Evolutionary conservation across 192 early-diverging fungal genomes (phyloP).

Genomic region (Polychytrium aggregatum): DNA sequence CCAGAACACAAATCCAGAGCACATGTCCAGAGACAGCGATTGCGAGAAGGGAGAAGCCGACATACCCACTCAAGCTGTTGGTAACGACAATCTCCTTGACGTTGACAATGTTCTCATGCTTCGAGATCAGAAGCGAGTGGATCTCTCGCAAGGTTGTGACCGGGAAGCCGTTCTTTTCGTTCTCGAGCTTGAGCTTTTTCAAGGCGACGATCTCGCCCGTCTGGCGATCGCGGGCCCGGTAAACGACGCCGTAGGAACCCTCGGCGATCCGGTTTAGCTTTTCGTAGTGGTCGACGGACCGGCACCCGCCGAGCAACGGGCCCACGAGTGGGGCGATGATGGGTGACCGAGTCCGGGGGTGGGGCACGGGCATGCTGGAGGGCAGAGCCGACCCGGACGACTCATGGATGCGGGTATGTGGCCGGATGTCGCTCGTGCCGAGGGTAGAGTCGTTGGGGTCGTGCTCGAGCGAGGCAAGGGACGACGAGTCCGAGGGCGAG

Average conservation of each 20-base stretch:
- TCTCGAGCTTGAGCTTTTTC: conserved; percentile 64
- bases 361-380: too few species aligned
- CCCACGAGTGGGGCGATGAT: conserved; percentile 14
- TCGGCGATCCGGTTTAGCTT: conserved; percentile 94
- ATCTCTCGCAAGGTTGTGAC: conserved; percentile 75
- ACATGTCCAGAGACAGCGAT: conserved; percentile 1
- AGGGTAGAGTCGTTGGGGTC: too few species aligned
- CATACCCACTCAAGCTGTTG: conserved; percentile 40
- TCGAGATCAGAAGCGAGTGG: conserved; percentile 53
- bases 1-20: too few species aligned
- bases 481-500: too few species aligned
- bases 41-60: neutral
- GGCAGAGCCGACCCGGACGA: too few species aligned
- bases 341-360: too few species aligned
- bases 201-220: conserved; percentile 74
- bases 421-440: too few species aligned
- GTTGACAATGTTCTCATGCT: conserved; percentile 69
- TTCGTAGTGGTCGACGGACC: conserved; percentile 77
- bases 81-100: conserved; percentile 70
- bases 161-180: conserved; percentile 68
- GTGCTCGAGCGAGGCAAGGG: too few species aligned
- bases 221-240: conserved; percentile 68
- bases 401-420: too few species aligned
- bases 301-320: conserved; percentile 46
- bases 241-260: conserved; percentile 93